Evolutionary conservation across 306 rosid species (phyloP).

Genomic region (Glycine latifolia): DNA sequence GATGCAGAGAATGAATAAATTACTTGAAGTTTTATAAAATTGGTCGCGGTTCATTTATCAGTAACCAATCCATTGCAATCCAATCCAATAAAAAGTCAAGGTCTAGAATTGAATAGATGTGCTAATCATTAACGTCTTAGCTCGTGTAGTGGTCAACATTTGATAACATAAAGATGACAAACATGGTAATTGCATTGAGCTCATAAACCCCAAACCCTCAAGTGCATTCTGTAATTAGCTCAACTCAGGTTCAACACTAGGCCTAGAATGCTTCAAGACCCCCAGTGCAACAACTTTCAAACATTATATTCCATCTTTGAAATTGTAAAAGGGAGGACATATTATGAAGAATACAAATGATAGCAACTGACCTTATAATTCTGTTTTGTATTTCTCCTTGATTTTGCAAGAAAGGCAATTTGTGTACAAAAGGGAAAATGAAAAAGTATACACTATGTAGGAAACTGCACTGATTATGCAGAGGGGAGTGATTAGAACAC

Average conservation of each 20-base stretch:
- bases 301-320: neutral
- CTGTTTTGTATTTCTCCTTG: conserved; percentile 23
- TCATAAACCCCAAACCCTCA: conserved; percentile 37
- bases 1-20: conserved; percentile 14
- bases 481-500: no score
- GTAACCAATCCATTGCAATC: conserved; percentile 16
- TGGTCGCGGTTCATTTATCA: conserved; percentile 14
- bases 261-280: neutral
- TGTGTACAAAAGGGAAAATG: conserved; percentile 47
- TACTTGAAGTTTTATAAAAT: neutral
- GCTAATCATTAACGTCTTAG: conserved; percentile 22
- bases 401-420: conserved; percentile 43
- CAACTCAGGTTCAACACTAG: conserved; percentile 16
- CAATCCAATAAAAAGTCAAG: conserved; percentile 27
- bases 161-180: conserved; percentile 39
- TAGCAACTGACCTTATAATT: conserved; percentile 30
- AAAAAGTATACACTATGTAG: conserved; percentile 47
- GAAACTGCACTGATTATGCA: conserved; percentile 34
- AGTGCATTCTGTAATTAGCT: conserved; percentile 13
- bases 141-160: conserved; percentile 27
- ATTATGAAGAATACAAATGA: conserved; percentile 29
- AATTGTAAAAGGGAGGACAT: neutral
- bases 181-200: conserved; percentile 45
- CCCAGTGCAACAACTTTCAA: conserved; percentile 13
- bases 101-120: conserved; percentile 30